phyloP scores from a whole-genome alignment of 2,329 filamentous ascomycete species.

The Geosmithia putterillii region DNA sequence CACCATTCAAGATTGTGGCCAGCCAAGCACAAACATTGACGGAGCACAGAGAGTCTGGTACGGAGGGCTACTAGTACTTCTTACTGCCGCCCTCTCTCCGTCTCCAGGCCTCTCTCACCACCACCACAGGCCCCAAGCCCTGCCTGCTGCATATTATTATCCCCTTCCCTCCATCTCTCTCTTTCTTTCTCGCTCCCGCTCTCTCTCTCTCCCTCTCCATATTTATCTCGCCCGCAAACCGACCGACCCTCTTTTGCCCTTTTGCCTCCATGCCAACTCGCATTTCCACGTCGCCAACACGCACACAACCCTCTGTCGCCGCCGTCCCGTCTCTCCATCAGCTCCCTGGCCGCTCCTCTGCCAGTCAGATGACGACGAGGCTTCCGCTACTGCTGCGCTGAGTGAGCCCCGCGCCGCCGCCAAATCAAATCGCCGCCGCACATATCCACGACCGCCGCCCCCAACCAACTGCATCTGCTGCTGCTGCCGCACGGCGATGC shows the following conservation, averaged over 20 bases:
- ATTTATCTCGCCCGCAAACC: not conserved
- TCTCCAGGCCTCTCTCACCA: not conserved
- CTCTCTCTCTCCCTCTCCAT: not conserved
- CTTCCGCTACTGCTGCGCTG: not conserved
- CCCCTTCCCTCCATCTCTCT: not conserved
- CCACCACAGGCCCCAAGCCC: not conserved
- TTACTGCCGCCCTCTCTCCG: not conserved
- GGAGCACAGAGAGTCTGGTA: too few relatives aligned
- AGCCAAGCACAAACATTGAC: too few relatives aligned
- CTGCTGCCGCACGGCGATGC: not conserved
- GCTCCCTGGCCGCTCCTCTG: not conserved
- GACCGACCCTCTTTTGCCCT: not conserved
- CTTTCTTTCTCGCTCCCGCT: not conserved
- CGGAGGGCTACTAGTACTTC: not conserved
- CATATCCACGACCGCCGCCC: not conserved
- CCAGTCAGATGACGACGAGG: conserved; percentile 1
- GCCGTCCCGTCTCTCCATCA: too few relatives aligned
- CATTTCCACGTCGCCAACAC: not conserved
- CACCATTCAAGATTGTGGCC: too few relatives aligned
- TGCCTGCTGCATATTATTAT: too few relatives aligned
- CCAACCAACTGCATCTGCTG: not conserved
- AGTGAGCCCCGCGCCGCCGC: not conserved
- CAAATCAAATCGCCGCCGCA: not conserved
- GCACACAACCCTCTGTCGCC: too few relatives aligned
- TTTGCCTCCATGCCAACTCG: not conserved